A percentile compares a stretch with the other conserved stretches of the same genome.
Conservation (phyloP, 169 alveolate species). For the Eimeria sp. region DNA sequence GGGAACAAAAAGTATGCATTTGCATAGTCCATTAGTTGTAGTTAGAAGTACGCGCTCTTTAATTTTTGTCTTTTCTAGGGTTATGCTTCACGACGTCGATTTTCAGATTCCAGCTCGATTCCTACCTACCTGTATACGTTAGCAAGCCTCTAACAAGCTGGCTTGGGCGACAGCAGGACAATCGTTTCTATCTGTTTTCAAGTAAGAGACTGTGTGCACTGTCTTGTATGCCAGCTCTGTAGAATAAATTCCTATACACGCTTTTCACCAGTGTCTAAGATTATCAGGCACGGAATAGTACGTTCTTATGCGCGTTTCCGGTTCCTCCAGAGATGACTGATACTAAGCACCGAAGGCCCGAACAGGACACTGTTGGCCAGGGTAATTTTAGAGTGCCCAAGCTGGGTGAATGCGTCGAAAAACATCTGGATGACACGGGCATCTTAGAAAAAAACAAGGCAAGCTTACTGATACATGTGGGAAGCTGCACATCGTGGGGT, state of each 20-base stretch:
- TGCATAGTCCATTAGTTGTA: no score
- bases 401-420: background rate
- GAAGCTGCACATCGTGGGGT: background rate
- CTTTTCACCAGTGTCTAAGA: background rate
- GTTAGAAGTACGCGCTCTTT: background rate
- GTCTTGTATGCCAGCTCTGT: background rate
- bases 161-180: background rate
- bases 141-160: background rate
- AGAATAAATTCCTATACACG: background rate
- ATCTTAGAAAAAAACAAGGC: conserved; percentile 52
- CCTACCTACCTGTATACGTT: background rate
- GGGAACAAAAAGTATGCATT: background rate
- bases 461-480: background rate
- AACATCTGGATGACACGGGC: background rate
- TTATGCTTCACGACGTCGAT: background rate
- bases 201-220: background rate
- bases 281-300: background rate
- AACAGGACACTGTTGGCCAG: background rate
- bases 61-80: background rate
- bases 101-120: background rate
- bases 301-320: background rate
- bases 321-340: background rate
- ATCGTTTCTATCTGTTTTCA: background rate
- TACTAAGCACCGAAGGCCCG: background rate
- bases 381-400: background rate